A percentile compares a stretch with the other conserved stretches of the same genome.
Evolutionary conservation across 208 protist species (phyloP).

Genomic region (Leishmania lainsoni): DNA sequence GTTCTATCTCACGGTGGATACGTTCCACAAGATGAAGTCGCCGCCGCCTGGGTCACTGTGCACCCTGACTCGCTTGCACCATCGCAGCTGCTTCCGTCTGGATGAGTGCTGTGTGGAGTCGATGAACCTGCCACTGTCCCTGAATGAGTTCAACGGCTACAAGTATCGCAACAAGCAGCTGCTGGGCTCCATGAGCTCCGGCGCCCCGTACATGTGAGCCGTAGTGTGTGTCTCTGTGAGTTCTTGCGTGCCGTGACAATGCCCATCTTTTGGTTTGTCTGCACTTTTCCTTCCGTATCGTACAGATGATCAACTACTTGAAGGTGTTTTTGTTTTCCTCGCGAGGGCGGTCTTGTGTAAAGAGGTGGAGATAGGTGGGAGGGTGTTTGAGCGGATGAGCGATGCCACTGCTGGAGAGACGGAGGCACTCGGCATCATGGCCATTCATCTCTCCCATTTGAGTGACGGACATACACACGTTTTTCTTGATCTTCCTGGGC

Average conservation of each 20-base stretch:
- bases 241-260: background rate
- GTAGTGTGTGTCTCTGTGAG: background rate
- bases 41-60: constrained; percentile 70
- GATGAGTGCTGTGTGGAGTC: constrained; percentile 65
- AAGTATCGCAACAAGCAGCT: constrained; percentile 90
- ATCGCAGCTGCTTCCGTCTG: constrained; percentile 77
- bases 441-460: background rate
- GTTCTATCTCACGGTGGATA: constrained; percentile 92
- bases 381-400: background rate
- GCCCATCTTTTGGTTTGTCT: background rate
- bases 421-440: background rate
- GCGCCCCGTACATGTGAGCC: constrained; percentile 84
- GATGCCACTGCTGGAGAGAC: background rate
- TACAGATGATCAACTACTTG: background rate
- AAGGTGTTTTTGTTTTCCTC: background rate
- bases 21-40: constrained; percentile 85
- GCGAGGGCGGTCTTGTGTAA: background rate
- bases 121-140: constrained; percentile 75
- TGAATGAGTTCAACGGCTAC: constrained; percentile 90
- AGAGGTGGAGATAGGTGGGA: background rate
- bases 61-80: constrained; percentile 77
- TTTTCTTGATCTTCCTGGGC: background rate
- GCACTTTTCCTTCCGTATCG: background rate
- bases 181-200: constrained; percentile 87
- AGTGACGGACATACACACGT: background rate